Conservation (phyloP, 345 rosid genomes). For the Syzygium aqueum region DNA sequence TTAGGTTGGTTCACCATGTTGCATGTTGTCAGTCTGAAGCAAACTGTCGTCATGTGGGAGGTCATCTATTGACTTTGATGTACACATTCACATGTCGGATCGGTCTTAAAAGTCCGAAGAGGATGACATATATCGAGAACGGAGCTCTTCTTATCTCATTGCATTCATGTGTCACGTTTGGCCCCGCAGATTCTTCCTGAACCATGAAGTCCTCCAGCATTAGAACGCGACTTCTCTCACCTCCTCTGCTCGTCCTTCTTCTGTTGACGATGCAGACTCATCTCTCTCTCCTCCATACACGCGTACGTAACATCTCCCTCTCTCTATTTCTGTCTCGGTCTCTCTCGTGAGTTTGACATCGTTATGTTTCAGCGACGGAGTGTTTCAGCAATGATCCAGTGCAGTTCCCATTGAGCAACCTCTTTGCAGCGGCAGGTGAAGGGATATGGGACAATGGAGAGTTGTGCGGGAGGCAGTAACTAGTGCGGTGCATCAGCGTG, state of each 20-base stretch:
- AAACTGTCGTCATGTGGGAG: too few relatives aligned
- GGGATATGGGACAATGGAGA: slow-evolving; percentile 65
- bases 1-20: neutral
- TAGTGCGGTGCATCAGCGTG: slow-evolving; percentile 44
- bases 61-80: neutral
- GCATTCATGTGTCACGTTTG: neutral
- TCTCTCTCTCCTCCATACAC: slow-evolving; percentile 21
- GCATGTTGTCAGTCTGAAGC: neutral
- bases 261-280: neutral
- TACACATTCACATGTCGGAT: neutral
- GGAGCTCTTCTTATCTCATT: neutral
- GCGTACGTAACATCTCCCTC: slow-evolving; percentile 19
- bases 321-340: neutral
- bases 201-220: neutral
- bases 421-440: slow-evolving; percentile 51
- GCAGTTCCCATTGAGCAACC: slow-evolving; percentile 32
- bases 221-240: neutral
- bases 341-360: neutral
- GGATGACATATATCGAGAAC: too few relatives aligned
- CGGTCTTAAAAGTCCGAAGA: too few relatives aligned
- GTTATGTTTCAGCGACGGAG: slow-evolving; percentile 28
- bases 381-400: slow-evolving; percentile 27
- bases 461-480: slow-evolving; percentile 40
- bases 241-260: neutral
- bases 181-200: neutral